Conservation (phyloP, 2,329 filamentous ascomycete species). For the Seiridium unicorne region DNA sequence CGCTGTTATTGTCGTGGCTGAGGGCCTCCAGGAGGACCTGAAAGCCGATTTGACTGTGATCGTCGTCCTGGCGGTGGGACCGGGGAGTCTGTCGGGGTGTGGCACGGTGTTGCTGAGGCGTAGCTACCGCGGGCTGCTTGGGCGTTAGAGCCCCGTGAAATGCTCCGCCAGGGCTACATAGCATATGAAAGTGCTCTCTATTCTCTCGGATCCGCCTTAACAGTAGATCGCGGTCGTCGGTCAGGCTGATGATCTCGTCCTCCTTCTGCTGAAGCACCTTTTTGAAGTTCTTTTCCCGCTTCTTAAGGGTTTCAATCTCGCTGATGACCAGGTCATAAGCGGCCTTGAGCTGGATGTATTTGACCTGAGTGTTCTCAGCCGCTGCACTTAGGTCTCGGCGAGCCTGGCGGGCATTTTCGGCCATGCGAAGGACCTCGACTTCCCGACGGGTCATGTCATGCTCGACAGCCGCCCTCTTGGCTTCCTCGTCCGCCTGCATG, state of each 20-base stretch:
- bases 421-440: constrained; percentile 76
- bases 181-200: constrained; percentile 77
- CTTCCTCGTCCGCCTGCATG: constrained; percentile 80
- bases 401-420: constrained; percentile 66
- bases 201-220: constrained; percentile 86
- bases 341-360: constrained; percentile 61
- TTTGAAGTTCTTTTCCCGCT: constrained; percentile 70
- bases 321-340: constrained; percentile 65
- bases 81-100: constrained; percentile 52
- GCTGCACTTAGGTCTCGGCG: constrained; percentile 51
- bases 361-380: constrained; percentile 52
- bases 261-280: constrained; percentile 76
- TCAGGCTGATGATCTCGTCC: constrained; percentile 66
- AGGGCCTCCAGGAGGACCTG: constrained; percentile 80
- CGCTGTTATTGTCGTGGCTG: constrained; percentile 73
- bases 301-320: constrained; percentile 62
- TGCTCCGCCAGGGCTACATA: constrained; percentile 72
- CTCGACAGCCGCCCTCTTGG: constrained; percentile 85
- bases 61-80: constrained; percentile 16
- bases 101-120: constrained; percentile 44
- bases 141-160: constrained; percentile 64
- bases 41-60: constrained; percentile 63
- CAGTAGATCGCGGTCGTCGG: constrained; percentile 74
- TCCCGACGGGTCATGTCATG: constrained; percentile 88
- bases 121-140: constrained; percentile 41